Conservation (phyloP, 345 rosid genomes). For the Zanthoxylum bungeanum region DNA sequence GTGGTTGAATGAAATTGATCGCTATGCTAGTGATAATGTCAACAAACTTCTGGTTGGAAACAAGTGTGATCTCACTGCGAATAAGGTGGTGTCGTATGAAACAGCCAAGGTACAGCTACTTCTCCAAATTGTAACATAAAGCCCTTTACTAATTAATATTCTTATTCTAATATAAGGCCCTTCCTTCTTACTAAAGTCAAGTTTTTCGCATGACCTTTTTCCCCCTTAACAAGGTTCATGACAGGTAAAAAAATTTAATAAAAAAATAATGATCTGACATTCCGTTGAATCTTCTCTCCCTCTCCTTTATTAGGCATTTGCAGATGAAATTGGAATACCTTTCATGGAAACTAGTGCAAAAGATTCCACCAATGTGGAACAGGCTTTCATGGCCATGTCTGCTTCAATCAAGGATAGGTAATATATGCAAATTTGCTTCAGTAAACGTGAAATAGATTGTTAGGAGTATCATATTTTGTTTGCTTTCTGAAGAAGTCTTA, state of each 20-base stretch:
- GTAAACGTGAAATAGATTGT: not conserved
- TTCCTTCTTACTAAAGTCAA: no score
- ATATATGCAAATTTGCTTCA: not conserved
- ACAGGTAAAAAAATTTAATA: no score
- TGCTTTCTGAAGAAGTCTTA: not conserved
- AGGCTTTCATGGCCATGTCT: conserved; percentile 84
- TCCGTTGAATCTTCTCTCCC: not conserved
- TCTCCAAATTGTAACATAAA: no score
- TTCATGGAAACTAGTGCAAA: conserved; percentile 89
- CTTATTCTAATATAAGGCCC: no score
- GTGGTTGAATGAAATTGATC: conserved; percentile 77
- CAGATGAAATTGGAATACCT: conserved; percentile 73
- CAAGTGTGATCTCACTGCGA: conserved; percentile 73
- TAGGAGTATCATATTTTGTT: not conserved
- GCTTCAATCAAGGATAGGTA: conserved; percentile 71
- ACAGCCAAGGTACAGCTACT: conserved; percentile 53
- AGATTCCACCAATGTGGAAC: conserved; percentile 64
- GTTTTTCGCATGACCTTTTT: no score
- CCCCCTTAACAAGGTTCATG: not conserved
- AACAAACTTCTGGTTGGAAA: conserved; percentile 78
- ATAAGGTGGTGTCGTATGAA: conserved; percentile 64
- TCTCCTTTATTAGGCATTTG: conserved; percentile 47
- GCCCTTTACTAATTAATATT: no score
- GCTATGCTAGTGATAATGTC: conserved; percentile 74
- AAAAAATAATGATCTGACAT: not conserved